Base-by-base conservation (phyloP, 495 filamentous ascomycete species). In the Hypoxylon fuscum region DNA sequence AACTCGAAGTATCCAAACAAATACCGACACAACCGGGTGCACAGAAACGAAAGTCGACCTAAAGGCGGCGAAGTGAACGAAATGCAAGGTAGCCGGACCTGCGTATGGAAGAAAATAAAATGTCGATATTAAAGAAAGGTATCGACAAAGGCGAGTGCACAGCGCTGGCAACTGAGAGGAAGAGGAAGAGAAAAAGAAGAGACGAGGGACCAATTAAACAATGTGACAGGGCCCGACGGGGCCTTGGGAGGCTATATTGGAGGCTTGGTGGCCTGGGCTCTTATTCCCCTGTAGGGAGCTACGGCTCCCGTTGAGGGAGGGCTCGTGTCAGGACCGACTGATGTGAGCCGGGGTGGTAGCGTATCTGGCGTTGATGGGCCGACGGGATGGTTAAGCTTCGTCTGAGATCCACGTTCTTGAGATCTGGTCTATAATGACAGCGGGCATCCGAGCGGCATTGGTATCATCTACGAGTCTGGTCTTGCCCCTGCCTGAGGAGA, bases 31-130 rank as follows among this genome's bases (percentile, higher is more conserved):
- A 54, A 37, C 46, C 53, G 51, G 44, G 44, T 51, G 35, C 22
- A 35, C 3, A 51, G 31, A 66, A 66, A 42, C 63, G 57, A 64
- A 60, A 32, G 67, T 63, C 52, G 27, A 67, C 55, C 51, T 47
- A 58, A 56, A 58, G 51, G 51, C 38, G 64, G 56, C 63, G 55
- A 72, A 68, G 50, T 68, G 66, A 71, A 57, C 43, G 62, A 72
- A 74, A 59, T 69, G 65, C 72, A 60, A 77, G 73, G 73, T 76
- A 75, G 72, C 78, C 78, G 74, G 78, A 82, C 78, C 78, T 73
- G 77, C 76, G 69, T 54, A 47, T 53, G 62, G 67, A 69, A 68
- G 57, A 47, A 45, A 62, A 63, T 68, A 45, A 62, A 67, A 59
- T 60, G 64, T 64, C 74, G 77, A 75, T 77, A 72, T 75, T 70